Percentiles rank a stretch among this genome's conserved stretches.
Conservation (phyloP, 179 eudicot genomes). For the Carnegiea gigantea region DNA sequence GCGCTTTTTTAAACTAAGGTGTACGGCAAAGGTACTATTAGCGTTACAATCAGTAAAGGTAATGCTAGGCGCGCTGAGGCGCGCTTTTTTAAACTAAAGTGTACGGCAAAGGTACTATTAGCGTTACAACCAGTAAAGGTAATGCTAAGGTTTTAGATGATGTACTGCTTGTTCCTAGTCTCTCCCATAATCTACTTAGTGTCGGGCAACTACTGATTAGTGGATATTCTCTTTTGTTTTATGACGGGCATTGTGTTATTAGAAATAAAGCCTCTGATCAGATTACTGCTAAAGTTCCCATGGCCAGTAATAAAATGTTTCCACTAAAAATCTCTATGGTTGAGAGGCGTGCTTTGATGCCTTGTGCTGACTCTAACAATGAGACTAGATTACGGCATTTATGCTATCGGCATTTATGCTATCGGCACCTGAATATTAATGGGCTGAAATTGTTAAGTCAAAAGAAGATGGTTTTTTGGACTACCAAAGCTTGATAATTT, state of each 20-base stretch:
- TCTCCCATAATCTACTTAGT: conserved; percentile 22
- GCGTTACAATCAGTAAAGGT: too few species aligned
- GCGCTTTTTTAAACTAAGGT: too few species aligned
- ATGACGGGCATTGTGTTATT: conserved; percentile 15
- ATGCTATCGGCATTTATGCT: not conserved
- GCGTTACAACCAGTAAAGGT: conserved; percentile 11
- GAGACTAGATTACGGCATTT: conserved; percentile 4
- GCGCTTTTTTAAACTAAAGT: too few species aligned
- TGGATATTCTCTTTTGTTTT: conserved; percentile 22
- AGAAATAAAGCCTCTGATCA: conserved; percentile 2
- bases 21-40: too few species aligned
- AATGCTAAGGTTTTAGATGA: conserved; percentile 5
- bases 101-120: conserved; percentile 17
- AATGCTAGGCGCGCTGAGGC: too few species aligned
- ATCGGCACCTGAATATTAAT: conserved; percentile 1
- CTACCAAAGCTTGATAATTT: not conserved
- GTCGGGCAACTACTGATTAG: conserved; percentile 1
- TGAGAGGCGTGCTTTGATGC: not conserved
- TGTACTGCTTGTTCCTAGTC: conserved; percentile 16
- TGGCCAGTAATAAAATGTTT: conserved; percentile 20
- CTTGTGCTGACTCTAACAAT: not conserved
- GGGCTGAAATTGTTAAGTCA: conserved; percentile 10
- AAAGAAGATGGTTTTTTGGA: conserved; percentile 22
- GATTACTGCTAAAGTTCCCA: not conserved
- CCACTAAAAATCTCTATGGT: conserved; percentile 7